phyloP scores from a whole-genome alignment of 345 rosid species.

The Aethionema arabicum region DNA sequence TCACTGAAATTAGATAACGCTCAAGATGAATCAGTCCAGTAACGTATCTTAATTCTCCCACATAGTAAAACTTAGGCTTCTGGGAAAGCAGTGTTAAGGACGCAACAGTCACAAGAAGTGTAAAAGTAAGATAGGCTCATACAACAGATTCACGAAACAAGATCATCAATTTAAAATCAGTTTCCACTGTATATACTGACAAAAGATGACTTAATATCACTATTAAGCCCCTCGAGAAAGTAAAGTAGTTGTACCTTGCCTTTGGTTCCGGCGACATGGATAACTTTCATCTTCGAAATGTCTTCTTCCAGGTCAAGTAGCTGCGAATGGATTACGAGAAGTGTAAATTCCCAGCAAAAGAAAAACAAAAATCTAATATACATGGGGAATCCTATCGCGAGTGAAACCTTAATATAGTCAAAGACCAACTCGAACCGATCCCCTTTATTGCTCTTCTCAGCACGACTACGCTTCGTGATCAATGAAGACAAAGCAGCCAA shows the following conservation, averaged over 20 bases:
- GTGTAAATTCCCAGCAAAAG: not conserved
- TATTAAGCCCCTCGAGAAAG: not conserved
- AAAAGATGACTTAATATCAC: not conserved
- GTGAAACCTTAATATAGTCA: constrained; percentile 73
- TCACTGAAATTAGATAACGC: constrained; percentile 17
- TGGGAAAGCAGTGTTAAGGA: constrained; percentile 18
- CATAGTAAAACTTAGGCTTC: constrained; percentile 21
- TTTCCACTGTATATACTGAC: not conserved
- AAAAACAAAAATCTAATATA: not conserved
- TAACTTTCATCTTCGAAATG: constrained; percentile 71
- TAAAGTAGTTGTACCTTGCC: constrained; percentile 67
- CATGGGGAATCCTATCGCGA: not conserved
- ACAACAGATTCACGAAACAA: not conserved
- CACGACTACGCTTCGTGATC: constrained; percentile 84
- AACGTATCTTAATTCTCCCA: constrained; percentile 28
- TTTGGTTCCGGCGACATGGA: constrained; percentile 98
- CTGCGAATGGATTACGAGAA: constrained; percentile 36
- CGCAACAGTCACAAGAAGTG: constrained; percentile 17
- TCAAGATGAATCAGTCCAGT: constrained; percentile 20
- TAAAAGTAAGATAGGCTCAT: constrained; percentile 10
- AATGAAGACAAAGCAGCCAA: constrained; percentile 85
- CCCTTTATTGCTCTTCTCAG: constrained; percentile 80
- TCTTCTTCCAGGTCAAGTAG: constrained; percentile 79
- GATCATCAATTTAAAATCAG: constrained; percentile 6
- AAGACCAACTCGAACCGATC: constrained; percentile 82